A percentile compares a stretch with the other conserved stretches of the same genome.
Evolutionary conservation across 345 rosid species (phyloP).

Genomic region (Clarkia xantiana): DNA sequence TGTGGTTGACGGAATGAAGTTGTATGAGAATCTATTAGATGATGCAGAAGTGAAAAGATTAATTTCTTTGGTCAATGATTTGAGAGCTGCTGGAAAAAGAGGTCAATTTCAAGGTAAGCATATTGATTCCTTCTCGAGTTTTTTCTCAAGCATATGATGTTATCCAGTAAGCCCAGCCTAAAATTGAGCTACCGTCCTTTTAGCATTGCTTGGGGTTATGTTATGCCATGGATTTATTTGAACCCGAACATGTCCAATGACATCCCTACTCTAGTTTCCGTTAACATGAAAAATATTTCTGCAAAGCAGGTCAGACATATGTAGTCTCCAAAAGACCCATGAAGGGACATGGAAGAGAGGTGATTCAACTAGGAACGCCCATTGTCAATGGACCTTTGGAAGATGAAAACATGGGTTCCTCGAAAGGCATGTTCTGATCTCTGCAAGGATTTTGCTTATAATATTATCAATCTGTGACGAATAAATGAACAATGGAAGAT

Average conservation of each 20-base stretch:
- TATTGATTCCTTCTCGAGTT: too few relatives aligned
- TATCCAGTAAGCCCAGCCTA: too few relatives aligned
- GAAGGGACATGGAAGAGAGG: conserved; percentile 91
- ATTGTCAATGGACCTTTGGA: conserved; percentile 62
- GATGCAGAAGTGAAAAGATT: conserved; percentile 49
- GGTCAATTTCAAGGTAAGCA: conserved; percentile 81
- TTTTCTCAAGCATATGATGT: too few relatives aligned
- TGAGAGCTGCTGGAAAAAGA: conserved; percentile 58
- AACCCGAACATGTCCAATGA: neutral
- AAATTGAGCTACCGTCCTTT: too few relatives aligned
- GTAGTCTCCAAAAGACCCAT: conserved; percentile 53
- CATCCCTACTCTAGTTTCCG: neutral
- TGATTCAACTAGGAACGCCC: conserved; percentile 80
- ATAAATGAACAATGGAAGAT: too few relatives aligned
- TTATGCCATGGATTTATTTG: too few relatives aligned
- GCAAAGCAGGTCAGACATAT: conserved; percentile 59
- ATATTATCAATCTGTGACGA: neutral
- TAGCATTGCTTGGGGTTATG: too few relatives aligned
- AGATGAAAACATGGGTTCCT: conserved; percentile 38
- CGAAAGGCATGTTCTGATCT: conserved; percentile 40
- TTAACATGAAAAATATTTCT: conserved; percentile 1
- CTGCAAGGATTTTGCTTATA: neutral
- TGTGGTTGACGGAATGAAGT: conserved; percentile 80
- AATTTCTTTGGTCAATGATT: conserved; percentile 54
- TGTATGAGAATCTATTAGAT: conserved; percentile 47